These are phyloP conservation scores for Camellia japonica DNA, from an alignment of 148 eudicot genomes.

Conservation along the genomic window DNA sequence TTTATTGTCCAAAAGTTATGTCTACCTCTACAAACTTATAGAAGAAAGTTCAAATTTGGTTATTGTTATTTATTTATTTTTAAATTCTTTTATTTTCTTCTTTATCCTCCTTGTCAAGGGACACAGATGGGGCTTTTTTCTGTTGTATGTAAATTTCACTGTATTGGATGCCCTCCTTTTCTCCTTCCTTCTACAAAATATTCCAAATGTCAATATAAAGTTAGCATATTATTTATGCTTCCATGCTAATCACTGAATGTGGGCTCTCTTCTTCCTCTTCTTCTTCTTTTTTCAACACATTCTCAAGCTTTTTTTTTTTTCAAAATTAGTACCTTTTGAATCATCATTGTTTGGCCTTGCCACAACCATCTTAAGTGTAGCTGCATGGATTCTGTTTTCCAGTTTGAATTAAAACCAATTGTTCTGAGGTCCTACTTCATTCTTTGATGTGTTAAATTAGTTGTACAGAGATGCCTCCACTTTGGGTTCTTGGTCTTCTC, in stretches of 20 bases:
- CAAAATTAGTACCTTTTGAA: too few relatives aligned
- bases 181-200: neutral
- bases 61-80: too few relatives aligned
- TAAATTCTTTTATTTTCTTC: neutral
- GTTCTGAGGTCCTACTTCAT: too few relatives aligned
- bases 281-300: neutral
- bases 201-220: neutral
- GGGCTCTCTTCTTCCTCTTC: neutral
- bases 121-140: neutral
- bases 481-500: too few relatives aligned
- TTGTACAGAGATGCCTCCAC: neutral
- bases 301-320: neutral
- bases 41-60: too few relatives aligned
- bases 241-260: neutral
- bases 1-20: too few relatives aligned
- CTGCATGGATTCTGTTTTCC: neutral
- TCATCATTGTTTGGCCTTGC: neutral
- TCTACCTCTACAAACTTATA: too few relatives aligned
- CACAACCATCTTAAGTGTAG: neutral
- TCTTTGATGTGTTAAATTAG: neutral
- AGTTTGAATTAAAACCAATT: neutral
- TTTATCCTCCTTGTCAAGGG: neutral
- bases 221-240: neutral
- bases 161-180: neutral
- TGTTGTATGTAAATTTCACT: neutral